Evolutionary conservation across 2,329 filamentous ascomycete genomes (phyloP).

Genomic region (Pezicula rhizophila): DNA sequence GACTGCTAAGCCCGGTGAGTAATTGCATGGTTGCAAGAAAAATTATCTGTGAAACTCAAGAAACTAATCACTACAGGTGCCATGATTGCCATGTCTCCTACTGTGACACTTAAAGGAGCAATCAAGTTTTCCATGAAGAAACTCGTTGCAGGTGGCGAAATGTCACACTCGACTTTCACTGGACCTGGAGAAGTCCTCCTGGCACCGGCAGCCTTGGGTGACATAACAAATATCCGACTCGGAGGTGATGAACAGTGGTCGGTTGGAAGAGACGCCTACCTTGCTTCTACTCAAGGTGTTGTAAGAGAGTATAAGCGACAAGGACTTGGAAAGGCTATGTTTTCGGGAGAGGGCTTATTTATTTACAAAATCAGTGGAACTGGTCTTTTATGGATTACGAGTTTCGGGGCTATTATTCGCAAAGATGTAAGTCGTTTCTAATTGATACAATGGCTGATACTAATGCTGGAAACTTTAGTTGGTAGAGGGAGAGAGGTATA

Average conservation of each 20-base stretch:
- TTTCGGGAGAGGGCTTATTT: constrained; percentile 87
- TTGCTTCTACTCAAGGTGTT: constrained; percentile 82
- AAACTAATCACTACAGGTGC: constrained; percentile 45
- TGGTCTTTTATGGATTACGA: constrained; percentile 83
- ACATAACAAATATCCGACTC: constrained; percentile 75
- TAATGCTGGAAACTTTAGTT: constrained; percentile 30
- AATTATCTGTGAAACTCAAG: neutral
- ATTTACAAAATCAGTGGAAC: constrained; percentile 79
- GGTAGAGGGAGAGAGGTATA: constrained; percentile 73
- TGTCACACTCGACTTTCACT: constrained; percentile 73
- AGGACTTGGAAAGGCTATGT: constrained; percentile 81
- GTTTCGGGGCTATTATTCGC: constrained; percentile 88
- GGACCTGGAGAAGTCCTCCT: constrained; percentile 88
- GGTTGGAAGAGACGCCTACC: constrained; percentile 79
- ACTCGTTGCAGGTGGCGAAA: constrained; percentile 74
- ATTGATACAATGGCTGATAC: neutral
- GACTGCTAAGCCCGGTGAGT: constrained; percentile 65
- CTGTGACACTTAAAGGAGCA: constrained; percentile 74
- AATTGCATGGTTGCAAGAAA: neutral
- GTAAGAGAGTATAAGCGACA: constrained; percentile 84
- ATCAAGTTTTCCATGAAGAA: constrained; percentile 90
- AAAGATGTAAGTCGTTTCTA: constrained; percentile 67
- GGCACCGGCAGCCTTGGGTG: constrained; percentile 73
- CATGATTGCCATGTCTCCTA: constrained; percentile 94
- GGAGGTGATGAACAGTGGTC: constrained; percentile 71